These are phyloP conservation scores for Pholiota molesta DNA, from an alignment of 768 basidiomycete genomes.

Conservation along the genomic window DNA sequence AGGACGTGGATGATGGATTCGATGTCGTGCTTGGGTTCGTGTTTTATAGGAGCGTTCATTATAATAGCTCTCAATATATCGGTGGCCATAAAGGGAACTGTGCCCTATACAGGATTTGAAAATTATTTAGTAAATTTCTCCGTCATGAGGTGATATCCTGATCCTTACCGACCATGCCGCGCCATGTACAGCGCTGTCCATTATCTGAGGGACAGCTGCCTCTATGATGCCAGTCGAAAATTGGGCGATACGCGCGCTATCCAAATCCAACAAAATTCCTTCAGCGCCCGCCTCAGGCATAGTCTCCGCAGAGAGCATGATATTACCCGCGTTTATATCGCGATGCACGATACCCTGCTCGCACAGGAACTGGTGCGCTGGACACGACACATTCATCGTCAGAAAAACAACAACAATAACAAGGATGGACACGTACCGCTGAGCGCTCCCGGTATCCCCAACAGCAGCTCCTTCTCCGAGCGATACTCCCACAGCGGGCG, in stretches of 20 bases:
- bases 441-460: not conserved
- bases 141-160: too few relatives aligned
- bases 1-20: not conserved
- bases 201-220: too few relatives aligned
- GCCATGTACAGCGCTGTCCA: too few relatives aligned
- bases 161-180: too few relatives aligned
- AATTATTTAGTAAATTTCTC: too few relatives aligned
- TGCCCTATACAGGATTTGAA: not conserved
- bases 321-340: not conserved
- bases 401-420: too few relatives aligned
- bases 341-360: not conserved
- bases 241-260: too few relatives aligned
- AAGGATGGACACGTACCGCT: not conserved
- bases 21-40: not conserved
- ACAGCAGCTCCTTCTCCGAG: not conserved
- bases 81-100: not conserved
- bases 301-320: not conserved
- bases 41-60: not conserved
- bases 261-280: not conserved
- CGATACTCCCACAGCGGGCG: not conserved
- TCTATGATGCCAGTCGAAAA: too few relatives aligned
- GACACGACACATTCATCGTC: not conserved
- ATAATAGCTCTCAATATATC: not conserved
- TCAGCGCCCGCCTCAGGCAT: not conserved
- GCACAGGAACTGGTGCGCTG: not conserved